Base-by-base conservation (phyloP, 768 basidiomycete genomes). In the Mycena rosella region DNA sequence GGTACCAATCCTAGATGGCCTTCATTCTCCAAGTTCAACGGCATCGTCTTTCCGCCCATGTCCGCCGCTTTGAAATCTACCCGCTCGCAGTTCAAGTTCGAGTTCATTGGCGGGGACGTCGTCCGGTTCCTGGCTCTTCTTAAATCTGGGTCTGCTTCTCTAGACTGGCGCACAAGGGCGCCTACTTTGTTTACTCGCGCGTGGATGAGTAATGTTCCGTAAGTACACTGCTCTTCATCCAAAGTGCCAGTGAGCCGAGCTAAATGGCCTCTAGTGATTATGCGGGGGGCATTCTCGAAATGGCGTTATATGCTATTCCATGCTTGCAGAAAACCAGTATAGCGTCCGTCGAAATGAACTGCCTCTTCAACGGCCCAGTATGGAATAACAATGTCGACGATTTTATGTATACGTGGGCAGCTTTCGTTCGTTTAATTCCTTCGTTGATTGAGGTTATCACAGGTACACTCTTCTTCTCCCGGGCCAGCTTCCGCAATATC, bases 171-270 rank as follows among this genome's bases (percentile, higher is more conserved):
- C 20, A 5, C 32, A 32, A 44, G 32, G 1, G 47, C 29, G 27
- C 57, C 57, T 6, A 59, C 45, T 14, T 59, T 38, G 2, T 59
- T 59, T 24, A 59, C 57, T 24, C 57, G 44, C 10, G 45, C 57
- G 2, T 59, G 57, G 57, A 59, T 59, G 57, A 59, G 57, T 22
- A 59, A 59, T 18, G 57, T 59, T 10, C 57, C 57, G 57, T 59
- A 20, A 15, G 6, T 34, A 13, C 13, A 34, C 6, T 34, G 6
- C 32, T 34, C 13, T 34, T 34, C 32, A n/a, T 34, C 6, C 32
- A 34, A 34, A 6, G 7, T 34, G n/a, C n/a, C n/a, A n/a, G n/a
- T n/a, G n/a, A n/a, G n/a, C n/a, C n/a, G n/a, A n/a, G n/a, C n/a
- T n/a, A 7, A 11, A 13, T 47, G 22, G 11, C 11, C 20, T 34